These are phyloP conservation scores for Metarhizium album DNA, from an alignment of 2,329 filamentous ascomycete species.

Conservation along the genomic window DNA sequence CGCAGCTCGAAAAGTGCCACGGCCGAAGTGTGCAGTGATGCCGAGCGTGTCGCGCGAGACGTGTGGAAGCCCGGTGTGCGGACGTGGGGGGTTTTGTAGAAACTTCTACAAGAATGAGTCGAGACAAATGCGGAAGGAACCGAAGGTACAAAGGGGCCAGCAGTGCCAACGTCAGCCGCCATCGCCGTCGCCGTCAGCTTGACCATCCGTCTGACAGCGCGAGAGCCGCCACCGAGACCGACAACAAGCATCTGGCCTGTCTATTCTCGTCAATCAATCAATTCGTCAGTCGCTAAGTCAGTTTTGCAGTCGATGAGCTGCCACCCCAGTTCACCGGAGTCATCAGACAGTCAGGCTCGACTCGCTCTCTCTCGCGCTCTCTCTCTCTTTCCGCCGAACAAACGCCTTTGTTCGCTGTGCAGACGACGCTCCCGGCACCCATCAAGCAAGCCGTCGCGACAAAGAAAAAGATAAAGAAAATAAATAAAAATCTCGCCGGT, in stretches of 20 bases:
- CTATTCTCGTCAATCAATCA: too few relatives aligned
- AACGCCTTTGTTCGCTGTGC: too few relatives aligned
- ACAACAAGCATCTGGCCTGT: neutral
- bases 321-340: too few relatives aligned
- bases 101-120: constrained; percentile 36
- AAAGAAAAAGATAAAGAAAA: too few relatives aligned
- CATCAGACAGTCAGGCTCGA: too few relatives aligned
- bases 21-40: neutral
- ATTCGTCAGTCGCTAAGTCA: neutral
- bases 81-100: constrained; percentile 21
- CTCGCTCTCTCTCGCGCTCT: neutral
- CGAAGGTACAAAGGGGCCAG: constrained; percentile 21
- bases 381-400: neutral
- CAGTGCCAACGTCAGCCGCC: constrained; percentile 8
- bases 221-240: neutral
- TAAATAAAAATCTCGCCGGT: too few relatives aligned
- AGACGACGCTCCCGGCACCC: too few relatives aligned
- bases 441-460: too few relatives aligned
- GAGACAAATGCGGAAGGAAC: constrained; percentile 11
- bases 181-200: neutral
- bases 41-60: neutral
- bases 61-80: neutral
- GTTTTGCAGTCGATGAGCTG: neutral
- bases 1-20: constrained; percentile 11
- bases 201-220: neutral